Evolutionary conservation across 2,329 filamentous ascomycete genomes (phyloP).

Genomic region (Talaromyces sp.): DNA sequence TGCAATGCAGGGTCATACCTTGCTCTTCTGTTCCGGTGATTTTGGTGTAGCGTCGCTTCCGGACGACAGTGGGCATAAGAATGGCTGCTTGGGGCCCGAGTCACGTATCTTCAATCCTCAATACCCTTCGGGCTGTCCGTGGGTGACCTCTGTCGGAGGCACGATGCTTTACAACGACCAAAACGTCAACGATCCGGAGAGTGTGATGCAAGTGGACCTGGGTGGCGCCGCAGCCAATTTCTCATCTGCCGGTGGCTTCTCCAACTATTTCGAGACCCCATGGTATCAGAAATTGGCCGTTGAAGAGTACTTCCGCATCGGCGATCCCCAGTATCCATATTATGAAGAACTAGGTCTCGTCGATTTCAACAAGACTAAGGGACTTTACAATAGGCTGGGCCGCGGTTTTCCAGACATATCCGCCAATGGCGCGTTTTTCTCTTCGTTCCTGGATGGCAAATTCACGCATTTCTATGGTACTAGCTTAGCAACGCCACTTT

Average conservation of each 20-base stretch:
- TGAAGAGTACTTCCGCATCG: conserved; percentile 34
- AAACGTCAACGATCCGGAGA: conserved; percentile 22
- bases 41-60: conserved; percentile 32
- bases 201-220: conserved; percentile 27
- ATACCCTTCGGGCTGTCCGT: conserved; percentile 50
- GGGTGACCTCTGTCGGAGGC: conserved; percentile 46
- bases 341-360: conserved; percentile 26
- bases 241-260: conserved; percentile 45
- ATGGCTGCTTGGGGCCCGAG: conserved; percentile 36
- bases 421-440: conserved; percentile 37
- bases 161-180: conserved; percentile 28
- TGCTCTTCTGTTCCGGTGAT: conserved; percentile 29
- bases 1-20: conserved; percentile 30
- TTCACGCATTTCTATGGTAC: conserved; percentile 22
- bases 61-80: conserved; percentile 33
- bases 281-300: conserved; percentile 40
- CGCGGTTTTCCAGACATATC: conserved; percentile 49
- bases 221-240: conserved; percentile 26
- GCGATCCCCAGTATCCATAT: conserved; percentile 26
- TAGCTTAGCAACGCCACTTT: conserved; percentile 25
- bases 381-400: conserved; percentile 42
- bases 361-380: conserved; percentile 32
- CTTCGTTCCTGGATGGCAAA: conserved; percentile 16
- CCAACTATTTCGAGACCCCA: conserved; percentile 42
- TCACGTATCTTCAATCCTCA: conserved; percentile 45